Evolutionary conservation across 2,329 filamentous ascomycete species (phyloP).

Genomic region (Xylaria polymorpha): DNA sequence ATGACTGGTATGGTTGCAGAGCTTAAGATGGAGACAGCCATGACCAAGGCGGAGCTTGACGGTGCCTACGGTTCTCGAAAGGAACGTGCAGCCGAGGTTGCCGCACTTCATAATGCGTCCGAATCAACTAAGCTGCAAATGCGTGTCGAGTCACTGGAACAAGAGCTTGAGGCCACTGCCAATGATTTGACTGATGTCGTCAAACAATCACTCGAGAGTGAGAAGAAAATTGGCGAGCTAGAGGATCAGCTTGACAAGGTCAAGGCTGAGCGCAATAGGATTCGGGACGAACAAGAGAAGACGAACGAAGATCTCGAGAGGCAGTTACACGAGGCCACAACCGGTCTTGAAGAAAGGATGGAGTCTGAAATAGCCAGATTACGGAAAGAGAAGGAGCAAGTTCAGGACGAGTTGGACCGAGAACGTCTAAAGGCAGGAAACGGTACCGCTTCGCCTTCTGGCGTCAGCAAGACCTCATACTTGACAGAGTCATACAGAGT

Average conservation of each 20-base stretch:
- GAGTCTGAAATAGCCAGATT: conserved; percentile 44
- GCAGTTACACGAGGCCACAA: conserved; percentile 44
- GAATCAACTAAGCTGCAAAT: conserved; percentile 48
- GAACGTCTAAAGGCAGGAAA: conserved; percentile 47
- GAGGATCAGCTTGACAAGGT: conserved; percentile 50
- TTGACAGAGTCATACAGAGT: conserved; percentile 51
- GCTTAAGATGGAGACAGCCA: conserved; percentile 70
- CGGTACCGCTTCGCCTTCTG: conserved; percentile 46
- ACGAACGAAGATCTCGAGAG: conserved; percentile 46
- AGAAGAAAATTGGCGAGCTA: conserved; percentile 51
- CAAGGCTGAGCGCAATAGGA: conserved; percentile 44
- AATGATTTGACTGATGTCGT: conserved; percentile 50
- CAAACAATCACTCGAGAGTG: conserved; percentile 51
- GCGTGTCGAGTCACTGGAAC: conserved; percentile 68
- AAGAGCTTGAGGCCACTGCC: conserved; percentile 70
- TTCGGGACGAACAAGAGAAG: conserved; percentile 44
- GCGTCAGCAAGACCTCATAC: conserved; percentile 47
- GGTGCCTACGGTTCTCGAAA: conserved; percentile 69
- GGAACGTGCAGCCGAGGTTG: conserved; percentile 68
- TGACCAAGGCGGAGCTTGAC: conserved; percentile 71
- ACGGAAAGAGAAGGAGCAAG: conserved; percentile 49
- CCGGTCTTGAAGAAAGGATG: conserved; percentile 44
- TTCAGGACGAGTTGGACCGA: conserved; percentile 50
- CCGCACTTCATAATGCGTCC: conserved; percentile 63
- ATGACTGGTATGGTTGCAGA: conserved; percentile 65